phyloP scores from a whole-genome alignment of 306 rosid genomes.

The Arachis hypogaea region DNA sequence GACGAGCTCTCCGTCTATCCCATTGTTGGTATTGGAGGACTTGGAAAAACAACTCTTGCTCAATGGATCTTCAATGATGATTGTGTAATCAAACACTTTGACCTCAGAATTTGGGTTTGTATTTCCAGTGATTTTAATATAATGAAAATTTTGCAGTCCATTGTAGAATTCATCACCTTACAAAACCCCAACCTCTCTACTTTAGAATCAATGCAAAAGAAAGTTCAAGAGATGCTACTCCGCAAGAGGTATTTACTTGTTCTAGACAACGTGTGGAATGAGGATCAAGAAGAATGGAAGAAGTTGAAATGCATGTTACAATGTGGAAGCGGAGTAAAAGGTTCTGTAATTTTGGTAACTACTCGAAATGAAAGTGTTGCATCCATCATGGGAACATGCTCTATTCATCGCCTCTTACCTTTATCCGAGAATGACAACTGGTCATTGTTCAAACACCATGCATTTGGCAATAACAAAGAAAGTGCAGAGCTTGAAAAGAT shows the following conservation, averaged over 20 bases:
- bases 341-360: slow-evolving; percentile 25
- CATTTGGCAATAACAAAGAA: slow-evolving; percentile 7
- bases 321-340: slow-evolving; percentile 18
- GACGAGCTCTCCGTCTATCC: slow-evolving; percentile 15
- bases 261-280: slow-evolving; percentile 36
- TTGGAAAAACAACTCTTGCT: slow-evolving; percentile 36
- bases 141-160: slow-evolving; percentile 19
- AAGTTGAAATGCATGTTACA: neutral
- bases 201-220: slow-evolving; percentile 14
- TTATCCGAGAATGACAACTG: neutral
- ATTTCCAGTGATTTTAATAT: slow-evolving; percentile 18
- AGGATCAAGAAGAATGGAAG: slow-evolving; percentile 3
- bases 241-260: slow-evolving; percentile 22
- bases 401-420: neutral
- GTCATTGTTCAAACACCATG: slow-evolving; percentile 22
- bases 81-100: slow-evolving; percentile 21
- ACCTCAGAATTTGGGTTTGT: slow-evolving; percentile 32
- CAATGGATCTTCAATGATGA: slow-evolving; percentile 26
- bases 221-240: neutral
- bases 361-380: slow-evolving; percentile 10
- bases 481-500: slow-evolving; percentile 11
- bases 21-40: slow-evolving; percentile 23
- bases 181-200: too few relatives aligned
- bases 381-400: neutral
- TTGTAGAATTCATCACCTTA: neutral